phyloP scores from a whole-genome alignment of 2,329 filamentous ascomycete genomes.

The Epichloe sylvatica region DNA sequence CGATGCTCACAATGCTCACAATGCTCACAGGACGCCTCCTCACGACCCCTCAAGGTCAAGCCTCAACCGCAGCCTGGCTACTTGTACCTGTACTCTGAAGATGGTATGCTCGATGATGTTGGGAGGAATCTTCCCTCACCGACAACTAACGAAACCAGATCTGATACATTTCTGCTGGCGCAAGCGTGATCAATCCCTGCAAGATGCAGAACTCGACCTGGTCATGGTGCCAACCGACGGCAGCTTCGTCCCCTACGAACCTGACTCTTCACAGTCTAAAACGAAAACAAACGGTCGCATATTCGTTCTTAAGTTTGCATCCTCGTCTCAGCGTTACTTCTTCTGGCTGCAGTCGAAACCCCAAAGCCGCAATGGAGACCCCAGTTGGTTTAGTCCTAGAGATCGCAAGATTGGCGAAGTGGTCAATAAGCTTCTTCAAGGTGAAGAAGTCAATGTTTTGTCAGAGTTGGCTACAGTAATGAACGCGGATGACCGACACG shows the following conservation, averaged over 20 bases:
- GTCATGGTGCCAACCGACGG: slow-evolving; percentile 89
- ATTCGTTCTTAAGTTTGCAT: slow-evolving; percentile 85
- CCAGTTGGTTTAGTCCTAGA: slow-evolving; percentile 68
- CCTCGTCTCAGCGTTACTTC: slow-evolving; percentile 77
- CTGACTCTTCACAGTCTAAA: slow-evolving; percentile 38
- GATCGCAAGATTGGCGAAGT: slow-evolving; percentile 81
- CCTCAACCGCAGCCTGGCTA: slow-evolving; percentile 64
- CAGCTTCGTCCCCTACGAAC: slow-evolving; percentile 70
- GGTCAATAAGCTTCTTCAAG: slow-evolving; percentile 71
- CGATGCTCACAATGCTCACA: not conserved
- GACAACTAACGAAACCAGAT: slow-evolving; percentile 35
- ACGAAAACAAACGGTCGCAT: slow-evolving; percentile 74
- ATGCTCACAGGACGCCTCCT: slow-evolving; percentile 2
- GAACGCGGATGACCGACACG: slow-evolving; percentile 34
- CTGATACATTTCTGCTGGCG: slow-evolving; percentile 97
- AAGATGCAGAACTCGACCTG: slow-evolving; percentile 70
- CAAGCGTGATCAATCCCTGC: slow-evolving; percentile 54
- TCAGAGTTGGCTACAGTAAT: slow-evolving; percentile 54
- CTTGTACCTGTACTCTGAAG: slow-evolving; percentile 83
- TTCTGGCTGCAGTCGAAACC: slow-evolving; percentile 95
- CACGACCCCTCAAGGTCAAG: slow-evolving; percentile 52
- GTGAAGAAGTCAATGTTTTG: slow-evolving; percentile 72
- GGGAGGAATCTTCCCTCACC: not conserved
- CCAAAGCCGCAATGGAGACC: slow-evolving; percentile 54
- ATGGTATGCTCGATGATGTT: slow-evolving; percentile 41